These are phyloP conservation scores for Alternaria triticimaculans DNA, from an alignment of 2,329 filamentous ascomycete genomes.

Conservation along the genomic window DNA sequence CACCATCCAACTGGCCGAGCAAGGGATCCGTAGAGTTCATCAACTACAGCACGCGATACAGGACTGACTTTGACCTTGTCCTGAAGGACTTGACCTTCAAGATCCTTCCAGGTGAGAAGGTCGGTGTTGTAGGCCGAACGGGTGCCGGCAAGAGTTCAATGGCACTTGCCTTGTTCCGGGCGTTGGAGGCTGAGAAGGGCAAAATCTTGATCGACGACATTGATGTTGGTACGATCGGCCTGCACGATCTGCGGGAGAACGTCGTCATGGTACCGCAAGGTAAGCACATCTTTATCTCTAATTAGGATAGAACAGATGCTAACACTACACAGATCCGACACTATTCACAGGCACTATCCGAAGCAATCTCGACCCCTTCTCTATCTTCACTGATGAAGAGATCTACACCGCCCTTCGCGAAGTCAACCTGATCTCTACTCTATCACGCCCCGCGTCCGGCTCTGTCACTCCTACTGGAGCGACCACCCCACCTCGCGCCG, in stretches of 20 bases:
- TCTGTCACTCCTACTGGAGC: constrained; percentile 27
- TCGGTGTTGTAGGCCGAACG: constrained; percentile 94
- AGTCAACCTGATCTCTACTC: constrained; percentile 77
- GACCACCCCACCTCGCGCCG: constrained; percentile 29
- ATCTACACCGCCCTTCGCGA: constrained; percentile 85
- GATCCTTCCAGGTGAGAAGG: constrained; percentile 85
- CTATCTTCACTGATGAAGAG: constrained; percentile 85
- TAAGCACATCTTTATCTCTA: constrained; percentile 18
- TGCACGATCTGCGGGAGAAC: constrained; percentile 90
- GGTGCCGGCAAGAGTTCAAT: constrained; percentile 97
- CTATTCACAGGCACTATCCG: constrained; percentile 92
- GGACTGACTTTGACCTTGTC: constrained; percentile 85
- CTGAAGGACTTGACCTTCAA: constrained; percentile 84
- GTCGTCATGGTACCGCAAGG: constrained; percentile 95
- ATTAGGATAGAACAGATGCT: constrained; percentile 10
- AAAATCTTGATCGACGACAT: constrained; percentile 89
- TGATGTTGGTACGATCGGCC: constrained; percentile 87
- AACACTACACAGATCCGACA: constrained; percentile 70
- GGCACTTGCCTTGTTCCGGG: constrained; percentile 90
- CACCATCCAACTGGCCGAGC: constrained; percentile 81
- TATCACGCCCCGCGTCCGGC: constrained; percentile 49
- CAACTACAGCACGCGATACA: constrained; percentile 87
- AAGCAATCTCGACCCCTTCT: constrained; percentile 92
- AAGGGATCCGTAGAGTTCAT: constrained; percentile 87
- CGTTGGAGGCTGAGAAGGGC: constrained; percentile 87